Evolutionary conservation across 2,329 filamentous ascomycete species (phyloP).

Genomic region (Beauveria bassiana): DNA sequence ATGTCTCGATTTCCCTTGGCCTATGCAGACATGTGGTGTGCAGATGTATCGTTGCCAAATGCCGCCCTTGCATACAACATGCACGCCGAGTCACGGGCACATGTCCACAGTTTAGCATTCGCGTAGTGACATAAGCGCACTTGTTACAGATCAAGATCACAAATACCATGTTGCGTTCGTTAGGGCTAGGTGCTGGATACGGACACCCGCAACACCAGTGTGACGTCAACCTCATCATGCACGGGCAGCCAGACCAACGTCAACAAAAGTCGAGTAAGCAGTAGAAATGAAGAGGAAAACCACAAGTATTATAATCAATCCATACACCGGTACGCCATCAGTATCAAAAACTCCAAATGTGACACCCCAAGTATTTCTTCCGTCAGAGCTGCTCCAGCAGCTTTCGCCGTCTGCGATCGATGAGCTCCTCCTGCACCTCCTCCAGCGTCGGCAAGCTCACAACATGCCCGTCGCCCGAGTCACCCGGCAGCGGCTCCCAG

Average conservation of each 20-base stretch:
- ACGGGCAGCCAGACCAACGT: neutral
- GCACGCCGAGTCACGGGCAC: neutral
- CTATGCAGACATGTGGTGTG: too few species aligned
- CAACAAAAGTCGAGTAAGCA: neutral
- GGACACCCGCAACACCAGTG: too few species aligned
- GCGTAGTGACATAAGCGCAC: too few species aligned
- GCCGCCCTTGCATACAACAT: neutral
- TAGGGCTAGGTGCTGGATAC: too few species aligned
- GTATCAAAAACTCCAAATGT: neutral
- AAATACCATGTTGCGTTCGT: too few species aligned
- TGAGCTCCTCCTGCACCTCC: conserved; percentile 88
- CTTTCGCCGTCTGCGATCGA: conserved; percentile 76
- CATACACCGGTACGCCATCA: neutral
- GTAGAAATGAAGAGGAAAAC: neutral
- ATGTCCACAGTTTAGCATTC: too few species aligned
- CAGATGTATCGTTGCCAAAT: neutral
- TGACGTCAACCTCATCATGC: neutral
- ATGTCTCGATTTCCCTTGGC: neutral
- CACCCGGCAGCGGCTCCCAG: conserved; percentile 84
- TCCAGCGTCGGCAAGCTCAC: conserved; percentile 83
- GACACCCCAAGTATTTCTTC: neutral
- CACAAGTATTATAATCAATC: neutral
- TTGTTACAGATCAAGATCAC: too few species aligned
- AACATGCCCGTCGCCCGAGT: conserved; percentile 69
- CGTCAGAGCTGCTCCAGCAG: conserved; percentile 68